Conservation (phyloP, 2,329 filamentous ascomycete species). For the Fusarium lyarnte region DNA sequence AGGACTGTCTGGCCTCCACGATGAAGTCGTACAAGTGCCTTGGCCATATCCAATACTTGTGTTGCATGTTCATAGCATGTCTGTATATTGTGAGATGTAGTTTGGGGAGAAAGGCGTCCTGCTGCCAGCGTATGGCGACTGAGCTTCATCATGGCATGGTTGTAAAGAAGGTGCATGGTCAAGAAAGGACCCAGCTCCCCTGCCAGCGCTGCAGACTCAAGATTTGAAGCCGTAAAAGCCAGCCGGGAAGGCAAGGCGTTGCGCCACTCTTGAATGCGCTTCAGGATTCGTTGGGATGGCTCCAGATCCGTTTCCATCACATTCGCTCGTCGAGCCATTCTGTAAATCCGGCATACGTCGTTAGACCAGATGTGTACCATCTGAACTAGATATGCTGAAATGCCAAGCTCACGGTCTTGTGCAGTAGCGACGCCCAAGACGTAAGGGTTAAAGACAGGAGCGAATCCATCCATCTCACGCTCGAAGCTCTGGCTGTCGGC, state of each 20-base stretch:
- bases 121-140: constrained; percentile 66
- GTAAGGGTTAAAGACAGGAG: constrained; percentile 69
- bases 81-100: constrained; percentile 57
- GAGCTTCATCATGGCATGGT: constrained; percentile 70
- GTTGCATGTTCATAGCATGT: constrained; percentile 62
- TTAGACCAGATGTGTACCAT: constrained; percentile 73
- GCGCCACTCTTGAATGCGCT: constrained; percentile 67
- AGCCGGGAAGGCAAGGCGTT: constrained; percentile 64
- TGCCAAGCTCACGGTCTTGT: constrained; percentile 50
- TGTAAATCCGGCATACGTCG: constrained; percentile 67
- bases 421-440: constrained; percentile 35
- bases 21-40: constrained; percentile 52
- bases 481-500: constrained; percentile 70
- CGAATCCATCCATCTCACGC: constrained; percentile 63
- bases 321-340: constrained; percentile 45
- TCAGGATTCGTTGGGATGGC: constrained; percentile 58
- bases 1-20: constrained; percentile 45
- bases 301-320: constrained; percentile 42
- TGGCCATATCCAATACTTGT: constrained; percentile 59
- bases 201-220: constrained; percentile 64
- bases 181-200: constrained; percentile 67
- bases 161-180: constrained; percentile 73
- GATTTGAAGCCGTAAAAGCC: constrained; percentile 63
- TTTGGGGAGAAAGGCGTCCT: constrained; percentile 51
- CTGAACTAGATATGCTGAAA: constrained; percentile 70